Conservation (phyloP, 148 eudicot species). For the Chenopodium formosanum region DNA sequence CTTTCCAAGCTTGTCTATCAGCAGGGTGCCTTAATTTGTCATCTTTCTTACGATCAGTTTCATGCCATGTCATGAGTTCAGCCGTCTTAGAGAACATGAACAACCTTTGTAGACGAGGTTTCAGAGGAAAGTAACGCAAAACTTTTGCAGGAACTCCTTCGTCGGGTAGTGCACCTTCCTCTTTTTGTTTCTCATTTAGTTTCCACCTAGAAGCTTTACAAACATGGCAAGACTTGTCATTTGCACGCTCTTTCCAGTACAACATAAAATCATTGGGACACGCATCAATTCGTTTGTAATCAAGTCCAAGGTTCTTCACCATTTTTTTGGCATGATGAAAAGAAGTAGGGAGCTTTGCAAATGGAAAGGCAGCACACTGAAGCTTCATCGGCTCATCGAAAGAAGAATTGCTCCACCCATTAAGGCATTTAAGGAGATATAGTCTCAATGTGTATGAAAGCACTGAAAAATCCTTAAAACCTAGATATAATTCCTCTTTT, state of each 20-base stretch:
- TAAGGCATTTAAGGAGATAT: slow-evolving; percentile 2
- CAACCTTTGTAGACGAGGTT: no score
- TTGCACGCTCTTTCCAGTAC: neutral
- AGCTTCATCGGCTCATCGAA: slow-evolving; percentile 7
- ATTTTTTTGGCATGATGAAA: neutral
- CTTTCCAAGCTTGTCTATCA: slow-evolving; percentile 24
- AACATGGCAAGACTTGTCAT: neutral
- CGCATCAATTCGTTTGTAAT: slow-evolving; percentile 3
- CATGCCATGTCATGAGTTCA: no score
- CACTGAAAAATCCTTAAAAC: slow-evolving; percentile 6
- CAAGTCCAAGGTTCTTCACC: slow-evolving; percentile 2
- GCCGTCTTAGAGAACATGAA: no score
- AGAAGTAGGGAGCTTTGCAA: slow-evolving; percentile 5
- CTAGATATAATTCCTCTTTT: neutral
- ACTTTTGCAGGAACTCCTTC: slow-evolving; percentile 7
- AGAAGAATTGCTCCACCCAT: slow-evolving; percentile 6
- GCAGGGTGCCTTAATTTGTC: neutral
- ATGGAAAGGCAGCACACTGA: neutral
- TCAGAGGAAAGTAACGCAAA: slow-evolving; percentile 16
- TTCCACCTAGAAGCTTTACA: slow-evolving; percentile 1
- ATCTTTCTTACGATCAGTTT: no score
- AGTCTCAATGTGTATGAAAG: slow-evolving; percentile 6
- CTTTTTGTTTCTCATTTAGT: slow-evolving; percentile 7
- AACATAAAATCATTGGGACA: slow-evolving; percentile 7
- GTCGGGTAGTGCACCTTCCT: neutral